Base-by-base conservation (phyloP, 208 protist genomes). In the Crithidia fasciculata region DNA sequence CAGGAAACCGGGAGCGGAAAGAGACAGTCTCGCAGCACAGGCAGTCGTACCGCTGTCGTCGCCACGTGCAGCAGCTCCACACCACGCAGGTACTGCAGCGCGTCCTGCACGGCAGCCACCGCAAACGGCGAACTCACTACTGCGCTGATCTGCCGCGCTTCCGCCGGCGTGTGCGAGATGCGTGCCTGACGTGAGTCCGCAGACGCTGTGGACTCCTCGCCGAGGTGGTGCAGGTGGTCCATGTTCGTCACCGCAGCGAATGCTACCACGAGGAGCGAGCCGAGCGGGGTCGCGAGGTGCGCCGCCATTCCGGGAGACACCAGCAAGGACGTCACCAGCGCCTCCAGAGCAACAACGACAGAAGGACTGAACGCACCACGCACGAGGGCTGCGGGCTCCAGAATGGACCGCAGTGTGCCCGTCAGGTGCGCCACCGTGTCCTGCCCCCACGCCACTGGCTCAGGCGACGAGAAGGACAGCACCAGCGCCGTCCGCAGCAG, bases 21-120 rank as follows among this genome's bases (percentile, higher is more conserved):
- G 40, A 88, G 58, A n/a, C 63, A 62, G 16, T 60, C 54, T 18
- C 88, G 83, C 62, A 86, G 81, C 13, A 50, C 54, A 2, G 82
- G 71, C n/a, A 68, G 64, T 39, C 91, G 89, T 37, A 89, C 36
- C 12, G 85, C 62, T 8, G 82, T 77, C 8, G 88, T 87, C 4
- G 82, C 72, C 58, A 91, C 76, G 68, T 96, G 88, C 28, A 96
- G 78, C 69, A 96, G 75, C 70, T 80, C 80, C 52, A 91, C 82
- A 0, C 85, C 83, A 2, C 74, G 65, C 40, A 91, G 71, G 70
- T 76, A 73, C 53, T 66, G 49, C 55, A 93, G 65, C 40, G 81
- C 79, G 40, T 71, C 67, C 10, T 58, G 39, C 59, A 94, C 73
- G 13, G 83, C 76, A 37, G 81, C 69, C 9, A 72, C 28, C 8